Conservation (phyloP, 2,329 filamentous ascomycete genomes). For the Botryotinia globosa region DNA sequence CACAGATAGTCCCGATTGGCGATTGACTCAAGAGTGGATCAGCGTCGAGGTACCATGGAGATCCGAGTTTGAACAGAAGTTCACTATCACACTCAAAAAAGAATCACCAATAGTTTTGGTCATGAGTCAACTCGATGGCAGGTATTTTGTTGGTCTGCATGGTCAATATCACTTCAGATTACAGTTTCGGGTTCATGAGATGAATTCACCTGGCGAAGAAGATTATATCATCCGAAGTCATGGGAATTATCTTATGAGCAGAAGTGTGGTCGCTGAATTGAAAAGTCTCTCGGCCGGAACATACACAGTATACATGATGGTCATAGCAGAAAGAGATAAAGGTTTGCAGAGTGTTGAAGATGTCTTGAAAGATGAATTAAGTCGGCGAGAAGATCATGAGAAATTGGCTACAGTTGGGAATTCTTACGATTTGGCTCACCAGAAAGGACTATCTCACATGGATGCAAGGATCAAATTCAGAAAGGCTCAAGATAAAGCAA, state of each 20-base stretch:
- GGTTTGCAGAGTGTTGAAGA: conserved; percentile 50
- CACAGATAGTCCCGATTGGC: conserved; percentile 53
- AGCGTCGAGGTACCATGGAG: conserved; percentile 62
- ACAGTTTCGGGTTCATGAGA: conserved; percentile 49
- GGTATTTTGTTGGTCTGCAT: conserved; percentile 60
- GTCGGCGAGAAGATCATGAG: conserved; percentile 50
- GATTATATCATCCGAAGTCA: conserved; percentile 60
- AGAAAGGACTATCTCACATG: conserved; percentile 53
- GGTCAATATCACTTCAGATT: conserved; percentile 55
- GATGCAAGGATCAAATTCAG: conserved; percentile 49
- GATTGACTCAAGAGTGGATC: conserved; percentile 58
- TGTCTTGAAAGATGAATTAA: conserved; percentile 53
- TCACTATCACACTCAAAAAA: conserved; percentile 54
- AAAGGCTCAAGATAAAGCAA: conserved; percentile 29
- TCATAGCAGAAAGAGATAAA: conserved; percentile 50
- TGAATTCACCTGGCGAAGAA: conserved; percentile 50
- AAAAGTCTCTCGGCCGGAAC: conserved; percentile 53
- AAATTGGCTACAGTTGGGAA: conserved; percentile 58
- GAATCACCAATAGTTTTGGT: conserved; percentile 58
- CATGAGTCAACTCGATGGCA: conserved; percentile 58
- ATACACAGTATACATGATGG: conserved; percentile 56
- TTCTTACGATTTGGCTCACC: conserved; percentile 59
- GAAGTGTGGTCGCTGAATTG: conserved; percentile 58
- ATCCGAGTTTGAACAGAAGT: conserved; percentile 59
- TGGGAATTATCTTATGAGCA: conserved; percentile 56